Base-by-base conservation (phyloP, 768 basidiomycete genomes). In the Brasilioporus rufonigricans region DNA sequence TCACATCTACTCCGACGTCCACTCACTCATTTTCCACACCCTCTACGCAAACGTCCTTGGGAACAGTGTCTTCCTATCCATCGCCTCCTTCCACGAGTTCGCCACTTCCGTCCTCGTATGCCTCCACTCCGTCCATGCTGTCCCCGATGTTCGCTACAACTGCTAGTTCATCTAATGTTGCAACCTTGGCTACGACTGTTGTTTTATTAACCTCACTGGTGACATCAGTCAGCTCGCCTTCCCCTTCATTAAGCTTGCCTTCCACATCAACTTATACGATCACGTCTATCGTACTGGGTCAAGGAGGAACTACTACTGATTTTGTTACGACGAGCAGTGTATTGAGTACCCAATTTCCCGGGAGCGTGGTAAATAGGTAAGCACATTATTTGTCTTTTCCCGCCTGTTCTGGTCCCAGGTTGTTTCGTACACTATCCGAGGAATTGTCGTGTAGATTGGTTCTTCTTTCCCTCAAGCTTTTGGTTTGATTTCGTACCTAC, bases 271-370 rank as follows among this genome's bases (percentile, higher is more conserved):
- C 61, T 6, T 52, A 58, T 31, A 63, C 58, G 5, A 27, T 63
- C 44, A 65, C 53, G 2, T 65, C 70, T 14, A 12, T 58, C 18
- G 0, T 68, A 33, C 29, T 11, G n/a, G 62, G 45, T 26, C 56
- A 55, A 45, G 57, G 39, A 3, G 61, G 39, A 19, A 59, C 62
- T 5, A 44, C 47, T 14, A 63, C 68, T 8, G 45, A 54, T 8
- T 58, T 61, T 32, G 45, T 66, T 35, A 59, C 65, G 14, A 56
- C 66, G 11, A 66, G 57, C 23, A 32, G 44, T 9, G 63, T 55
- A 19, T 57, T 72, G 40, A 72, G 68, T 31, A 70, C 69, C 0
- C 41, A 61, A 35, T 10, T 33, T 27, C 51, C 61, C 18, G 52
- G 40, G 38, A 50, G 23, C 2, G 14, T 38, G 0, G 18, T 58